These are phyloP conservation scores for Tothia fuscella DNA, from an alignment of 2,329 filamentous ascomycete genomes.

Conservation along the genomic window DNA sequence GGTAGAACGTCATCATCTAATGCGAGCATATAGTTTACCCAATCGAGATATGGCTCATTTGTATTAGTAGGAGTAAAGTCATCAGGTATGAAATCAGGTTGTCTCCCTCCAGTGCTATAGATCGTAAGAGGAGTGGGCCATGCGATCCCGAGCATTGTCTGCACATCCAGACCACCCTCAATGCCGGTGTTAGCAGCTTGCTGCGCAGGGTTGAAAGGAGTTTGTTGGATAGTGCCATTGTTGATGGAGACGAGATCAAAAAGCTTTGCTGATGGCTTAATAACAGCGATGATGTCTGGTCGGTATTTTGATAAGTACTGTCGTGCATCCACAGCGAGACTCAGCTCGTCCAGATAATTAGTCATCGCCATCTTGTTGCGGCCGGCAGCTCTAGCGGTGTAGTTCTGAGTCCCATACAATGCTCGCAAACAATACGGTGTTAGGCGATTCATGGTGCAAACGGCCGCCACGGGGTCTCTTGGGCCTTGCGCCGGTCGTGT, in stretches of 20 bases:
- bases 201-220: not conserved
- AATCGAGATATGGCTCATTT: slow-evolving; percentile 36
- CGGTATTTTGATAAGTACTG: slow-evolving; percentile 4
- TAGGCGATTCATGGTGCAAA: slow-evolving; percentile 5
- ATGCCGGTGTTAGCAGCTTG: not conserved
- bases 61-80: slow-evolving; percentile 20
- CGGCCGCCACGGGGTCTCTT: not conserved
- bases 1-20: slow-evolving; percentile 24
- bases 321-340: not conserved
- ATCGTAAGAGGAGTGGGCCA: slow-evolving; percentile 7
- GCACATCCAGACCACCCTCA: slow-evolving; percentile 10
- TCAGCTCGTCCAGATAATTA: slow-evolving; percentile 9
- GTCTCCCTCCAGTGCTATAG: slow-evolving; percentile 7
- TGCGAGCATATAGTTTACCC: slow-evolving; percentile 24
- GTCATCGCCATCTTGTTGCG: slow-evolving; percentile 5
- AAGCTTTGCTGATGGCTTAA: not conserved
- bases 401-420: slow-evolving; percentile 8
- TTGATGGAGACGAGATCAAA: slow-evolving; percentile 11
- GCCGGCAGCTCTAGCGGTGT: not conserved
- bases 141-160: slow-evolving; percentile 10
- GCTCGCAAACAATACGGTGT: slow-evolving; percentile 5
- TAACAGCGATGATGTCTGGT: slow-evolving; percentile 10
- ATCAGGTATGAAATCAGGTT: slow-evolving; percentile 1
- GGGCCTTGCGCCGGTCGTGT: not conserved
- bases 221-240: slow-evolving; percentile 3